Evolutionary conservation across 257 asterid species (phyloP).

Genomic region (Prunella vulgaris): DNA sequence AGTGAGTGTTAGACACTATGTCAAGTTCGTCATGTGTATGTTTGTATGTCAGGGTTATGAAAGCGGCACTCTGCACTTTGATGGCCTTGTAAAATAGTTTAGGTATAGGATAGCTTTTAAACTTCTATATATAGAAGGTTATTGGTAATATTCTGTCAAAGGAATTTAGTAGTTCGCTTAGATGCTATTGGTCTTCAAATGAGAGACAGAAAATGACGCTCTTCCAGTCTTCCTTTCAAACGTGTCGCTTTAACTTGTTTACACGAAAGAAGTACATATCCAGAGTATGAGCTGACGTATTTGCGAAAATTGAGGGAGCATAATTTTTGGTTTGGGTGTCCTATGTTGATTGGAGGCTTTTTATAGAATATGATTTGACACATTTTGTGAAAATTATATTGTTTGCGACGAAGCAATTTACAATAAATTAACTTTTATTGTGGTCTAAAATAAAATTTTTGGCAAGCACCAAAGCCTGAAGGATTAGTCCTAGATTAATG

Average conservation of each 20-base stretch:
- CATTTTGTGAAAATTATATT: not conserved
- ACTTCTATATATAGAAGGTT: not conserved
- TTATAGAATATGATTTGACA: not conserved
- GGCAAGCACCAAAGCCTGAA: slow-evolving; percentile 1
- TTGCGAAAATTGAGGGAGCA: not conserved
- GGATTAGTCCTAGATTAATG: not conserved
- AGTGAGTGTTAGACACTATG: not conserved
- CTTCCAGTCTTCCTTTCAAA: not conserved
- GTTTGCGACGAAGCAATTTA: not conserved
- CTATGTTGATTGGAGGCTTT: not conserved
- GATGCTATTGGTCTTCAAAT: slow-evolving; percentile 1
- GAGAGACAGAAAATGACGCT: not conserved
- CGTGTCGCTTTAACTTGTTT: not conserved
- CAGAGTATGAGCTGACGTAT: not conserved
- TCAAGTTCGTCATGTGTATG: not conserved
- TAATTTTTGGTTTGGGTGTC: not conserved
- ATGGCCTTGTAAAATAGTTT: not conserved
- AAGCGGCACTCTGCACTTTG: not conserved
- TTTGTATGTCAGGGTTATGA: not conserved
- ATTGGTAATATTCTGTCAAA: not conserved
- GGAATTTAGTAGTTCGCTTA: not conserved
- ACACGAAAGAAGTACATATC: slow-evolving; percentile 3
- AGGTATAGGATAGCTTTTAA: not conserved
- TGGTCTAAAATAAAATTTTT: too few relatives aligned
- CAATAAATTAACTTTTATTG: not conserved